Base-by-base conservation (phyloP, 805 yeast species). In the Ogataea methylovora region DNA sequence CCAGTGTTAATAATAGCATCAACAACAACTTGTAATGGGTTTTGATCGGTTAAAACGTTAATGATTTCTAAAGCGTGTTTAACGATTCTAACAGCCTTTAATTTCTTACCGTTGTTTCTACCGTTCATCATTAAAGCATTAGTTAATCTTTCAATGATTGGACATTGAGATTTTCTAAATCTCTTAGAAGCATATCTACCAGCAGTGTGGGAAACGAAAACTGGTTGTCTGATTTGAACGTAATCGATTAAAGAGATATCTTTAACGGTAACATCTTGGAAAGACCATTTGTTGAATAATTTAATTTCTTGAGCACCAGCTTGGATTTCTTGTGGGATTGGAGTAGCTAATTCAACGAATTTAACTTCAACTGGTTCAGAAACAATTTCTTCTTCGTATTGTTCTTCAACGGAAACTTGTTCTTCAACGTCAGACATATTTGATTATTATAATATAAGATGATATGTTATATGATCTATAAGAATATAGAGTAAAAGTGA, bases 71-170 rank as follows among this genome's bases (percentile, higher is more conserved):
- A 76, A 58, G 99, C 90, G 81, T 92, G 98, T 80, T 94, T 85
- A 70, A 92, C 87, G 69, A 92, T 92, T 84, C 97, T 88, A 59
- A 92, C 97, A 60, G 99, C 98, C 84, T 90, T 88, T 71, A 94
- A 85, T 79, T 92, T 92, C 83, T 92, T 92, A 82, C 99, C 99
- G 84, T 94, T 92, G 94, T 92, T 92, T 80, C 97, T 90, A 79
- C 99, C 99, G 84, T 92, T 88, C 98, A 92, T 92, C 98, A 92
- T 92, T 67, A 92, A 79, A 50, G 98, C 84, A 90, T 92, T 90
- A 73, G 97, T 90, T 70, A 92, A 79, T 81, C 99, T 90, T 83
- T 92, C 99, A 58, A 92, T 70, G 69, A 92, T 82, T 64, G 97
- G 97, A 77, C 97, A 88, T 79, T 92, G 98, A 56, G 97, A 92